A percentile compares a stretch with the other conserved stretches of the same genome.
These are phyloP conservation scores for Exophiala sp. DNA, from an alignment of 2,329 filamentous ascomycete genomes.

Conservation along the genomic window DNA sequence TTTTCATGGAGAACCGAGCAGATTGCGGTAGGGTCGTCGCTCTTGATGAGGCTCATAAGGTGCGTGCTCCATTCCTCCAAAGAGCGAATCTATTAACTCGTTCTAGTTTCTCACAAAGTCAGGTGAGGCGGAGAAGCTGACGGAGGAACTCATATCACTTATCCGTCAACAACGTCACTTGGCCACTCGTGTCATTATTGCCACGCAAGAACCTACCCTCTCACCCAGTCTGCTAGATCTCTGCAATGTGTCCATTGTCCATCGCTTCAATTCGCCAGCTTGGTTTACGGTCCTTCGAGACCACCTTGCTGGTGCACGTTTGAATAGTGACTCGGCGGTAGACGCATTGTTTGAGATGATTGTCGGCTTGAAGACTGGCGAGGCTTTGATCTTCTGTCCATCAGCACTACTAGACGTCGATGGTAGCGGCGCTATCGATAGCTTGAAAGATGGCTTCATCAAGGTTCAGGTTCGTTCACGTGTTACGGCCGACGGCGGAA, in stretches of 20 bases:
- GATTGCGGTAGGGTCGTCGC: slow-evolving; percentile 57
- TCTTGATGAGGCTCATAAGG: slow-evolving; percentile 72
- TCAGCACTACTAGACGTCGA: slow-evolving; percentile 38
- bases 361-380: slow-evolving; percentile 44
- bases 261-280: slow-evolving; percentile 62
- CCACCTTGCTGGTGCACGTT: slow-evolving; percentile 45
- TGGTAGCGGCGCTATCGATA: slow-evolving; percentile 16
- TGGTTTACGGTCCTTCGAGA: slow-evolving; percentile 50
- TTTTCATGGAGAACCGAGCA: slow-evolving; percentile 55
- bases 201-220: slow-evolving; percentile 71
- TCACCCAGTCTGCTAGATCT: slow-evolving; percentile 63
- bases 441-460: slow-evolving; percentile 33
- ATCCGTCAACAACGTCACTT: slow-evolving; percentile 68
- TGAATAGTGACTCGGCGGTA: slow-evolving; percentile 21
- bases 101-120: slow-evolving; percentile 55
- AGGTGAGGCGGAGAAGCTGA: slow-evolving; percentile 53
- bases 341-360: slow-evolving; percentile 42
- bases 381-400: slow-evolving; percentile 47
- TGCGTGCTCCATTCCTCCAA: slow-evolving; percentile 28
- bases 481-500: slow-evolving; percentile 43
- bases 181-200: slow-evolving; percentile 61
- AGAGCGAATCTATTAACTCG: not conserved
- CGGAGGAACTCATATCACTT: slow-evolving; percentile 54
- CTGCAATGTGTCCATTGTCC: slow-evolving; percentile 65
- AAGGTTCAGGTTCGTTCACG: slow-evolving; percentile 39